A percentile compares a stretch with the other conserved stretches of the same genome.
Evolutionary conservation across 2,329 filamentous ascomycete genomes (phyloP).

Genomic region (Sclerotinia nivalis): DNA sequence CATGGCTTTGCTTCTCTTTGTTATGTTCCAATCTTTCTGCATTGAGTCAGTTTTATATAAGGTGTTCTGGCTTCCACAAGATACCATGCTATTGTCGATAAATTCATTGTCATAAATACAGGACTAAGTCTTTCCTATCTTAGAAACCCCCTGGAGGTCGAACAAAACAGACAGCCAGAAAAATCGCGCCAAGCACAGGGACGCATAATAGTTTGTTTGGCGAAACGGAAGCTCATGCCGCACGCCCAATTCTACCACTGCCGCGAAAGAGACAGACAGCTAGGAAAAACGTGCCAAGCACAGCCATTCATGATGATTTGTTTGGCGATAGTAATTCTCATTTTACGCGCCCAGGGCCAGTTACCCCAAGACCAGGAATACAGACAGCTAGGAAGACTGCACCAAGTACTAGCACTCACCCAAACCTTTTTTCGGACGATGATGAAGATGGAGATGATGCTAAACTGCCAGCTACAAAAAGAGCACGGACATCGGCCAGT

Average conservation of each 20-base stretch:
- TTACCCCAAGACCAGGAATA: neutral
- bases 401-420: neutral
- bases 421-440: neutral
- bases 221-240: neutral
- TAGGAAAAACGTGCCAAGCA: conserved; percentile 11
- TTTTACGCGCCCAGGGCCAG: neutral
- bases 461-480: neutral
- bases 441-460: neutral
- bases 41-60: neutral
- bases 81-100: neutral
- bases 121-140: conserved; percentile 3
- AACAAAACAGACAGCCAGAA: conserved; percentile 26
- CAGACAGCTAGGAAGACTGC: conserved; percentile 23
- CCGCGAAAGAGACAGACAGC: conserved; percentile 23
- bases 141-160: neutral
- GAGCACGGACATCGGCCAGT: neutral
- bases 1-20: neutral
- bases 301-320: neutral
- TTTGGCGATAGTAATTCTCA: neutral
- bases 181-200: conserved; percentile 9
- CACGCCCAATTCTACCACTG: conserved; percentile 10
- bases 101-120: neutral
- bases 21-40: neutral
- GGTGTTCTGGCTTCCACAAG: neutral
- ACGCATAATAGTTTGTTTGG: conserved; percentile 14